Percentiles rank a stretch among this genome's conserved stretches.
These are phyloP conservation scores for Calonectria pauciramosa DNA, from an alignment of 2,329 filamentous ascomycete species.

Conservation along the genomic window DNA sequence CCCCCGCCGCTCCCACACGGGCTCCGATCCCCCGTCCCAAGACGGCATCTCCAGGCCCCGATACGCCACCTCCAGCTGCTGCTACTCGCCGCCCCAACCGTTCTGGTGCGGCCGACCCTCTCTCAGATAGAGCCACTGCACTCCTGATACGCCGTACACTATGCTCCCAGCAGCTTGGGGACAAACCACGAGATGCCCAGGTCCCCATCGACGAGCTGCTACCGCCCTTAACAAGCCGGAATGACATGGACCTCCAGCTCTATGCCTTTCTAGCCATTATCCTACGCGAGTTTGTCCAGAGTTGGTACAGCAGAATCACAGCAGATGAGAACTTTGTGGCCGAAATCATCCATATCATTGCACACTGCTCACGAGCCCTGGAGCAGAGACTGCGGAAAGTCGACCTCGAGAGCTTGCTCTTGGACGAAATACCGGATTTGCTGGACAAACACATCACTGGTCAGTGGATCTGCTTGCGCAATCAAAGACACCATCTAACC, in stretches of 20 bases:
- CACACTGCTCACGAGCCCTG: conserved; percentile 88
- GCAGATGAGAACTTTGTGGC: conserved; percentile 89
- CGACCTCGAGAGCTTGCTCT: conserved; percentile 84
- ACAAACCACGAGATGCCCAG: conserved; percentile 65
- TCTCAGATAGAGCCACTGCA: conserved; percentile 84
- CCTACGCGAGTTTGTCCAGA: conserved; percentile 89
- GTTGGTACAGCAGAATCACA: conserved; percentile 95
- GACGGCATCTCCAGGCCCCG: conserved; percentile 39
- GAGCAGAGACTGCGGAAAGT: conserved; percentile 88
- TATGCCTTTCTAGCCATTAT: conserved; percentile 94
- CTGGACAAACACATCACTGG: conserved; percentile 85
- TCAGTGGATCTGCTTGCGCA: conserved; percentile 55
- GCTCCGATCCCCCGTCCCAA: conserved; percentile 41
- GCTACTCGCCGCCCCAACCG: conserved; percentile 50
- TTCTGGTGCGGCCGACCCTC: conserved; percentile 60
- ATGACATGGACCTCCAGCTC: conserved; percentile 92
- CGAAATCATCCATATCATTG: conserved; percentile 90
- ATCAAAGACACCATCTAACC: conserved; percentile 32
- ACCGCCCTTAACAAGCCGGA: conserved; percentile 92
- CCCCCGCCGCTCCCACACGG: conserved; percentile 38
- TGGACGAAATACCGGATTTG: conserved; percentile 90
- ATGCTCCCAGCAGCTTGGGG: conserved; percentile 77
- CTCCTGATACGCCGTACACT: conserved; percentile 87
- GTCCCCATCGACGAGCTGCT: conserved; percentile 83
- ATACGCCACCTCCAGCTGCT: conserved; percentile 43